phyloP scores from a whole-genome alignment of 2,329 filamentous ascomycete genomes.

The Diaporthe sp. region DNA sequence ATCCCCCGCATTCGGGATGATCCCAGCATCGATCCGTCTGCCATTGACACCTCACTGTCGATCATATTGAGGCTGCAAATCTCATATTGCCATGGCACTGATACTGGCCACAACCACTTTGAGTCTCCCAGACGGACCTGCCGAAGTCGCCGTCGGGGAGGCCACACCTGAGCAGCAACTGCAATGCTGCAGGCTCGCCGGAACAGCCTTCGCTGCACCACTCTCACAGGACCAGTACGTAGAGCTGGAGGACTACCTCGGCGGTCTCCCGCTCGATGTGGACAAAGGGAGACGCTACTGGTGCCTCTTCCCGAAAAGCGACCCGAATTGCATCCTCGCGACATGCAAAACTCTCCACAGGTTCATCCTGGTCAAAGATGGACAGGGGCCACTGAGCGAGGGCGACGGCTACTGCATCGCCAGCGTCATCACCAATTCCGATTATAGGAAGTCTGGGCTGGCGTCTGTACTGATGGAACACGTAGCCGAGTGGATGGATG shows the following conservation, averaged over 20 bases:
- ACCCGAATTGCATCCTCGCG: conserved; percentile 16
- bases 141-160: not conserved
- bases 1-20: not conserved
- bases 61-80: not conserved
- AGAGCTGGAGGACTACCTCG: conserved; percentile 16
- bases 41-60: not conserved
- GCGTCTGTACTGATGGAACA: conserved; percentile 10
- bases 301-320: conserved; percentile 9
- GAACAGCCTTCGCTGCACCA: conserved; percentile 15
- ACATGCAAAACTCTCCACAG: conserved; percentile 26
- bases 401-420: conserved; percentile 13
- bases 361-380: not conserved
- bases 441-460: conserved; percentile 3
- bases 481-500: conserved; percentile 14
- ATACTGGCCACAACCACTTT: not conserved
- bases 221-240: conserved; percentile 14
- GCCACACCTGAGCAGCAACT: not conserved
- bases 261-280: not conserved
- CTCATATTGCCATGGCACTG: not conserved
- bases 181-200: conserved; percentile 13
- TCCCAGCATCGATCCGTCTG: conserved; percentile 7
- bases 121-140: not conserved
- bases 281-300: not conserved
- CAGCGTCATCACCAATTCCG: conserved; percentile 17
- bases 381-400: not conserved